Evolutionary conservation across 1,284 basidiomycete genomes (phyloP).

Genomic region (Peniophora sp.): DNA sequence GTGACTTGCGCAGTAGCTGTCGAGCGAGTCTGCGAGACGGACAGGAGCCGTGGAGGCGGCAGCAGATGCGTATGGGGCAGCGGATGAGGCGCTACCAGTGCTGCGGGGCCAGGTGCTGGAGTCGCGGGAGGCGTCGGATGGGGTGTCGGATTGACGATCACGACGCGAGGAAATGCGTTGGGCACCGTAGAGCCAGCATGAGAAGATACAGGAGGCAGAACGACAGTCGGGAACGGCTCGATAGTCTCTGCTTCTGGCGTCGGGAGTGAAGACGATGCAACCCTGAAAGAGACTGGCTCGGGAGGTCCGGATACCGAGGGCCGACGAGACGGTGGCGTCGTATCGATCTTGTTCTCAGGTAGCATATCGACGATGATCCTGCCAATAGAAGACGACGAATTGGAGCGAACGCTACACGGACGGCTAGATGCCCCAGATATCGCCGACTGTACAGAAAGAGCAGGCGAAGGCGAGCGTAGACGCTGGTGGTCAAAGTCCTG

Average conservation of each 20-base stretch:
- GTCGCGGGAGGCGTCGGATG: slow-evolving; percentile 52
- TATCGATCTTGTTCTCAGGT: slow-evolving; percentile 24
- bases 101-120: slow-evolving; percentile 22
- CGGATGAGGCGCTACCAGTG: slow-evolving; percentile 8
- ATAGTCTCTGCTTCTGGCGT: slow-evolving; percentile 18
- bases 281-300: slow-evolving; percentile 9
- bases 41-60: slow-evolving; percentile 16
- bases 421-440: slow-evolving; percentile 15
- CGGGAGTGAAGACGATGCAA: background rate
- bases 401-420: slow-evolving; percentile 21
- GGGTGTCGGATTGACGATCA: slow-evolving; percentile 47
- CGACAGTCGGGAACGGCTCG: slow-evolving; percentile 19
- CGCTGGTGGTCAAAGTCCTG: slow-evolving; percentile 7
- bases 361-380: slow-evolving; percentile 53
- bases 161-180: slow-evolving; percentile 34
- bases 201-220: slow-evolving; percentile 22
- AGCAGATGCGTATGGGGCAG: slow-evolving; percentile 17
- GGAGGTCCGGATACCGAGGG: slow-evolving; percentile 7
- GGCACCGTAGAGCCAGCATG: slow-evolving; percentile 4
- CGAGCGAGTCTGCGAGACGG: background rate
- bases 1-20: background rate
- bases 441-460: slow-evolving; percentile 12
- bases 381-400: slow-evolving; percentile 31
- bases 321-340: slow-evolving; percentile 11
- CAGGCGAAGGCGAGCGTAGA: background rate